A percentile compares a stretch with the other conserved stretches of the same genome.
phyloP scores from a whole-genome alignment of 2,329 filamentous ascomycete genomes.

The Aspergillus texensis region DNA sequence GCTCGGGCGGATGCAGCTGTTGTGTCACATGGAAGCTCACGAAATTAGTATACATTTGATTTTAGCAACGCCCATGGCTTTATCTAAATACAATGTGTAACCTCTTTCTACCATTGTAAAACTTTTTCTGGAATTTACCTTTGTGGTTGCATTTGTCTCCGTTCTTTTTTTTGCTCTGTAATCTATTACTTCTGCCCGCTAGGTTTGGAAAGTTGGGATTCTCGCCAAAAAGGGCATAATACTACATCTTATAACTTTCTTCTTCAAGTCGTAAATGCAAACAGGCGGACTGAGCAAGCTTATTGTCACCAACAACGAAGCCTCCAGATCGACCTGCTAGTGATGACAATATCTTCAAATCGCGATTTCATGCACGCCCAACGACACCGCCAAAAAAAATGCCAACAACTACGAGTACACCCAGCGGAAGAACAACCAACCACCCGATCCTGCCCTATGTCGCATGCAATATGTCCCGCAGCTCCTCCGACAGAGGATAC shows the following conservation, averaged over 20 bases:
- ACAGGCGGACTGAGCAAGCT: too few relatives aligned
- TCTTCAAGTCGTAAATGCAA: too few relatives aligned
- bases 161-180: neutral
- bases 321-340: too few relatives aligned
- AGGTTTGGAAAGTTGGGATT: neutral
- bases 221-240: neutral
- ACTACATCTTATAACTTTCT: neutral
- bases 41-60: neutral
- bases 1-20: neutral
- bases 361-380: too few relatives aligned
- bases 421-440: neutral
- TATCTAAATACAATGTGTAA: too few relatives aligned
- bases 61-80: neutral
- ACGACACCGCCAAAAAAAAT: neutral
- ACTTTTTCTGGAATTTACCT: neutral
- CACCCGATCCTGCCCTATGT: neutral
- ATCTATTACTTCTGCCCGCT: neutral
- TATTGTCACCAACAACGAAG: too few relatives aligned
- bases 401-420: neutral
- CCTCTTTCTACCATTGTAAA: too few relatives aligned
- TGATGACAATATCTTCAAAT: too few relatives aligned
- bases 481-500: constrained; percentile 18
- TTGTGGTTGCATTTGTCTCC: neutral
- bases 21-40: neutral
- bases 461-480: constrained; percentile 16